Conservation (phyloP, 805 yeast species). For the Cyberlindnera saturnus region DNA sequence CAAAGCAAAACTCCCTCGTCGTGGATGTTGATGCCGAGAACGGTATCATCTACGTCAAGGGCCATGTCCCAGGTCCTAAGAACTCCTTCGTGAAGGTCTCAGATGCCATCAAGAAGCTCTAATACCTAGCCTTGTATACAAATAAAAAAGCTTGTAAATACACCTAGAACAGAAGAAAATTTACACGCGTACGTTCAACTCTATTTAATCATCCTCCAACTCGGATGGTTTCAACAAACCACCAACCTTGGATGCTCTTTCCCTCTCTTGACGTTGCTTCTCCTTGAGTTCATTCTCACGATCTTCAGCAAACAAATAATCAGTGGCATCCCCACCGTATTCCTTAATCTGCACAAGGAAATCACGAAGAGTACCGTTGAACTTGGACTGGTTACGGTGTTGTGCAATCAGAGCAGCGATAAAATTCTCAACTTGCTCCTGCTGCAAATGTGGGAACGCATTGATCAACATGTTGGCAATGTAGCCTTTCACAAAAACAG, state of each 20-base stretch:
- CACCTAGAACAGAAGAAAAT: background rate
- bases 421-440: conserved; percentile 77
- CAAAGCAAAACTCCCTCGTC: conserved; percentile 71
- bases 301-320: conserved; percentile 91
- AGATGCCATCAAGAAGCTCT: conserved; percentile 59
- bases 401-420: conserved; percentile 68
- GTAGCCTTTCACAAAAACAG: conserved; percentile 71
- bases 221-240: conserved; percentile 94
- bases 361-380: conserved; percentile 84
- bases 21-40: conserved; percentile 75
- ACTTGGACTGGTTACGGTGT: conserved; percentile 67
- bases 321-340: conserved; percentile 92
- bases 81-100: conserved; percentile 67
- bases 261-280: conserved; percentile 63
- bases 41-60: conserved; percentile 80
- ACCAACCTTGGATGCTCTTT: conserved; percentile 81
- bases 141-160: conserved; percentile 8
- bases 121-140: background rate
- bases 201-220: conserved; percentile 60
- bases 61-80: conserved; percentile 86
- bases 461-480: conserved; percentile 72
- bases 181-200: background rate
- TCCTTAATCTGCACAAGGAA: conserved; percentile 95
- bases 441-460: conserved; percentile 90
- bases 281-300: conserved; percentile 71